Evolutionary conservation across 495 filamentous ascomycete genomes (phyloP), one percentile per base, ranked within the genome.

Genomic region (Hypoxylon trugodes): DNA sequence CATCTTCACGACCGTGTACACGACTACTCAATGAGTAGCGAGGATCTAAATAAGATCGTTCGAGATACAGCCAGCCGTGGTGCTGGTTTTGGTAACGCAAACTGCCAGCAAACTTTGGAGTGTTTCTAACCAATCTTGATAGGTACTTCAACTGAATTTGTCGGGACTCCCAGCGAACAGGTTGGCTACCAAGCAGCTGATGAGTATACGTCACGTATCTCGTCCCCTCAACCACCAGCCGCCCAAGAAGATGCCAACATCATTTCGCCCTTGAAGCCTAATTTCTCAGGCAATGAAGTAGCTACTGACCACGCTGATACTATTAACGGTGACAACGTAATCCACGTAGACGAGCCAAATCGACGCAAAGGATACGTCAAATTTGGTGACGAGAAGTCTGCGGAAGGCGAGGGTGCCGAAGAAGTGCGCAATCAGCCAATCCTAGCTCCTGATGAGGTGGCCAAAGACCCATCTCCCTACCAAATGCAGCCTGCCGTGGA

Each of bases 41-140:
- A 92, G 37, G 91, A 96, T 68, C 78, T 99, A 67, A 96, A 96
- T 75, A 92, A 91, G 78, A 87, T 96, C 62, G 93, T 98, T 45
- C 81, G 86, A 40, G 82, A 91, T 40, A 90, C 89, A 28, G 84
- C 83, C 32, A 84, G 79, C 61, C 81, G 79, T 62, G 88, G 88
- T 38, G 79, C 86, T 71, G 89, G 87, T 67, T 74, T 87, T 72
- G 88, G 87, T 91, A 79, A 76, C 72, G 73, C 65, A 72, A 69
- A 56, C 62, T 61, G 63, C 61, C 59, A 73, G 61, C 57, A 66
- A 74, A 41, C 74, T 69, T 70, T 64, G 59, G 54, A 68, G 57
- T 72, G 60, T 66, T 71, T 74, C 74, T 64, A 73, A 76, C 65
- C 73, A 66, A 48, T 66, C 15, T 72, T 61, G 54, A 69, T 59